Base-by-base conservation (phyloP, 2,329 filamentous ascomycete species). In the Arachnopeziza araneosa region DNA sequence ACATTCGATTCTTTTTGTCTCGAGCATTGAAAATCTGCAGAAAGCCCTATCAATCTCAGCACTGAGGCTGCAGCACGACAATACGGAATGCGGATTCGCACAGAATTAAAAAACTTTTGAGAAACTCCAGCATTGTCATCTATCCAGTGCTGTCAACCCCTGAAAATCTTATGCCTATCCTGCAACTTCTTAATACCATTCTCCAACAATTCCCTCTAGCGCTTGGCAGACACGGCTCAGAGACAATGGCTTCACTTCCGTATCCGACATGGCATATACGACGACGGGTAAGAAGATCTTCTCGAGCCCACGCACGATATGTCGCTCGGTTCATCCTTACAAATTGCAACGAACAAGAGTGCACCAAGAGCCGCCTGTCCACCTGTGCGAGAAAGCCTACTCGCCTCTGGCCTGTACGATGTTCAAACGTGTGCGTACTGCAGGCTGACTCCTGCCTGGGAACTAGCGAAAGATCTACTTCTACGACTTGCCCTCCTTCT, bases 151-250 rank as follows among this genome's bases (percentile, higher is more conserved):
- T 52, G 50, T 52, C 50, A 52, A n/a, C 50, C 19, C 30, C 65
- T 63, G 52, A 71, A 69, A 50, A 70, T 69, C 8, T 62, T 56
- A 50, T 63, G 64, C 12, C 69, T 66, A n/a, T 67, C 64, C 50
- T 65, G 53, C 24, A 72, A 59, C 54, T 67, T 71, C 26, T 59
- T 59, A n/a, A 71, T 66, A 2, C 64, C 58, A 8, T 71, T 64
- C 54, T 66, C 60, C 9, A 71, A 60, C n/a, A 67, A 68, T 14
- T 59, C 59, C 19, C 70, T 58, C 48, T 68, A 59, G 10, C 66
- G 56, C 53, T 64, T 68, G 1, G 63, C 62, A 3, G 60, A 50
- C 12, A 36, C 7, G 68, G 66, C 54, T 72, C 71, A 6, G 64
- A 65, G 1, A 64, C 69, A 53, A 74, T 69, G 3, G 56, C 60